Conservation (phyloP, 2,329 filamentous ascomycete genomes). For the Coleophoma crateriformis region DNA sequence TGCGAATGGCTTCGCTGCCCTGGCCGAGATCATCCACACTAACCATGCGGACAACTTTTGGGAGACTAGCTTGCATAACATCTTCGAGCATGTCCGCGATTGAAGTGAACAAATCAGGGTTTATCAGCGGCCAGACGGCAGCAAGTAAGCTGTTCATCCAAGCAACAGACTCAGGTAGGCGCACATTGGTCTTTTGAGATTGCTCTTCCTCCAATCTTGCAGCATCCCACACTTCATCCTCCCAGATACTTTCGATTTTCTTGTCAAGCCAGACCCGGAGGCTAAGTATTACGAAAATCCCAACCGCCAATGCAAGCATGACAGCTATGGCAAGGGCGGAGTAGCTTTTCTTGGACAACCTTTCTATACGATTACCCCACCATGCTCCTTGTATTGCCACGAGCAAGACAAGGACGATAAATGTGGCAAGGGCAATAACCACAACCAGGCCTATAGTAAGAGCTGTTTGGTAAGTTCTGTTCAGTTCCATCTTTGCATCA, state of each 20-base stretch:
- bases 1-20: conserved; percentile 64
- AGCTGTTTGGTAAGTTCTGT: conserved; percentile 36
- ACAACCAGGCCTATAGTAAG: conserved; percentile 16
- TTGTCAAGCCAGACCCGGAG: conserved; percentile 56
- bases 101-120: conserved; percentile 67
- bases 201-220: conserved; percentile 44
- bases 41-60: conserved; percentile 66
- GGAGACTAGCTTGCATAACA: conserved; percentile 73
- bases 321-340: conserved; percentile 4
- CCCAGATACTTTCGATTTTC: conserved; percentile 56
- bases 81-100: conserved; percentile 69
- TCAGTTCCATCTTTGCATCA: conserved; percentile 35
- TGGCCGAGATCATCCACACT: conserved; percentile 72
- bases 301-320: conserved; percentile 5
- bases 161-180: conserved; percentile 43
- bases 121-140: conserved; percentile 69
- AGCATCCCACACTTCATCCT: conserved; percentile 66
- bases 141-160: conserved; percentile 68
- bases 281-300: conserved; percentile 32
- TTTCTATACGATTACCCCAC: neutral
- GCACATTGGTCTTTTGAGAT: conserved; percentile 22
- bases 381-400: neutral
- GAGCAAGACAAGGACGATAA: conserved; percentile 7
- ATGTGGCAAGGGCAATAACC: conserved; percentile 10
- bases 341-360: conserved; percentile 2